A percentile compares a stretch with the other conserved stretches of the same genome.
phyloP scores from a whole-genome alignment of 148 eudicot genomes.

The Diospyros lotus region DNA sequence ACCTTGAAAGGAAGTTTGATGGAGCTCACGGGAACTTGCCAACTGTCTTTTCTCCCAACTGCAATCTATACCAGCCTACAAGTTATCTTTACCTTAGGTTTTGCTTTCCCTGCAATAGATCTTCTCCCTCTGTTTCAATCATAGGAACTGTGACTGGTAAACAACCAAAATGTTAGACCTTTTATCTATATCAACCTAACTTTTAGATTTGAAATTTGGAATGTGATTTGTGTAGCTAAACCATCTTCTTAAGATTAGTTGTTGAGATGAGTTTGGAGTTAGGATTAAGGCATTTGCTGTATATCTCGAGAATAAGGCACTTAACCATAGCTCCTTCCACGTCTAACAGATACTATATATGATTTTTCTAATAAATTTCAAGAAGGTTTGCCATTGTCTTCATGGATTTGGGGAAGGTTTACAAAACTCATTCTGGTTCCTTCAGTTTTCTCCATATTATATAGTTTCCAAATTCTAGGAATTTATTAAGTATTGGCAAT shows the following conservation, averaged over 20 bases:
- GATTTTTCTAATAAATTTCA: not conserved
- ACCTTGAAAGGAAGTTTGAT: not conserved
- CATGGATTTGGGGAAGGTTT: not conserved
- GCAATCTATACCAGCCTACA: not conserved
- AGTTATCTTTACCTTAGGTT: not conserved
- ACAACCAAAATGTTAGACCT: not conserved
- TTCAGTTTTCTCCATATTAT: not conserved
- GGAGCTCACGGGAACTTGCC: not conserved
- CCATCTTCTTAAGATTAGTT: not conserved
- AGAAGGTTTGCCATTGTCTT: not conserved
- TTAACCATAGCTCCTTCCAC: not conserved
- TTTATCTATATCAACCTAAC: not conserved
- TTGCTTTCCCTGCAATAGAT: not conserved
- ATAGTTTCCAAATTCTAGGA: not conserved
- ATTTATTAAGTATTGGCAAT: not conserved
- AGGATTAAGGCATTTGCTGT: not conserved
- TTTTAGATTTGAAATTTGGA: not conserved
- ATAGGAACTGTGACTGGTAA: not conserved
- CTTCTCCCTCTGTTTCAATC: not conserved
- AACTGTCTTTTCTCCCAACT: not conserved
- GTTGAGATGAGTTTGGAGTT: not conserved
- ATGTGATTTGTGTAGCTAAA: not conserved
- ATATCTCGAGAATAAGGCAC: not conserved
- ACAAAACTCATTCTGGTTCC: not conserved
- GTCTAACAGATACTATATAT: not conserved